Conservation (phyloP, 2,329 filamentous ascomycete species). For the Stemphylium beticola region DNA sequence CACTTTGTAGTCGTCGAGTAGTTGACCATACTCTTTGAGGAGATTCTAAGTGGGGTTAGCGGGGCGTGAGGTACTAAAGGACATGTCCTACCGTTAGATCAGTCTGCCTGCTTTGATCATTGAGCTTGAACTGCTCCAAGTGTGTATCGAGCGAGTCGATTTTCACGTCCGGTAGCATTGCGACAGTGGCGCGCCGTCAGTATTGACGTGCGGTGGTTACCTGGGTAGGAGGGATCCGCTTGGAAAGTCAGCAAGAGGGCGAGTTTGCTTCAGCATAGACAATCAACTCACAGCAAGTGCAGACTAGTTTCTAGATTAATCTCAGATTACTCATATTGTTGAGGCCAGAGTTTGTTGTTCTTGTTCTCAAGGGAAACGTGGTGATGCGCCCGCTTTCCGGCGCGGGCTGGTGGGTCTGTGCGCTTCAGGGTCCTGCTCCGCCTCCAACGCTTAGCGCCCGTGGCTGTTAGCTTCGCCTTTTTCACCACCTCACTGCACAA, state of each 20-base stretch:
- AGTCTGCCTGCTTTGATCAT: constrained; percentile 27
- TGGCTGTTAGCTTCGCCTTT: not conserved
- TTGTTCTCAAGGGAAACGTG: not conserved
- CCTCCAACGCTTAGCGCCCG: not conserved
- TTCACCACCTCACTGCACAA: not conserved
- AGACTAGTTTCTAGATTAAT: not conserved
- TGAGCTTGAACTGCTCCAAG: constrained; percentile 36
- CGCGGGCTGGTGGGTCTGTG: not conserved
- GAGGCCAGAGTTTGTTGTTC: not conserved
- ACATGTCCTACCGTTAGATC: constrained; percentile 23
- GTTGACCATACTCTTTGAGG: constrained; percentile 50
- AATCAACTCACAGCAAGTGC: not conserved
- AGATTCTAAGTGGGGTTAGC: constrained; percentile 34
- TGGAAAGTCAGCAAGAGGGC: not conserved
- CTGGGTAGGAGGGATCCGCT: not conserved
- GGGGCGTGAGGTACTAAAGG: not conserved
- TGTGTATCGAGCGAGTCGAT: constrained; percentile 37
- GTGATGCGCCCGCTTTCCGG: not conserved
- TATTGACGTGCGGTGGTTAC: not conserved
- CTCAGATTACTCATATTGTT: not conserved
- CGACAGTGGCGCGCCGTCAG: constrained; percentile 7
- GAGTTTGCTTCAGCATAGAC: not conserved
- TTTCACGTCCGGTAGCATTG: constrained; percentile 33
- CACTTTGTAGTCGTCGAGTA: constrained; percentile 62
- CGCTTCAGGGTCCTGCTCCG: not conserved